Base-by-base conservation (phyloP, 345 rosid species). In the Ceriops zippeliana region DNA sequence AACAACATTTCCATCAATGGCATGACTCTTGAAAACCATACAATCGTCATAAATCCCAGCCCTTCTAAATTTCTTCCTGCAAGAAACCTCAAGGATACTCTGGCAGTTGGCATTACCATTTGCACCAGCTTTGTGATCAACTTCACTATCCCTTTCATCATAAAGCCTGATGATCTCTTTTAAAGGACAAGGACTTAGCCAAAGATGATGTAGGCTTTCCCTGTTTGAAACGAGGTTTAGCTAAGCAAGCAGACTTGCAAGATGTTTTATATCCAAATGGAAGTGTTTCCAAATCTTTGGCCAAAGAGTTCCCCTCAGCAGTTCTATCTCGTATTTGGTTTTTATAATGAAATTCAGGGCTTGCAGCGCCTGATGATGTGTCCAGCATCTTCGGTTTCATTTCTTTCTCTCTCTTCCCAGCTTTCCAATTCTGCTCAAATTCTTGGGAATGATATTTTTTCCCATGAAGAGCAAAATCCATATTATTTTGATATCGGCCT, bases 351-450 rank as follows among this genome's bases (percentile, higher is more conserved):
- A 31, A 34, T 26, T 9, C 63, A 53, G 46, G 75, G 69, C 28
- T 66, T 22, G 30, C 71, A 54, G 66, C 21, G 2, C 46, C 57
- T 57, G 35, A 67, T 19, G 72, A 20, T 31, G 70, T 60, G 67
- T 74, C 78, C 66, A 66, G 65, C 58, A 47, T 62, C 62, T 72
- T 79, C 20, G 24, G 4, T 73, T 76, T 76, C 28, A 56, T 60
- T 64, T 67, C 68, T 70, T 73, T 72, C 74, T 70, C 68, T 68
- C 80, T 81, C 79, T 79, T 83, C 61, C 76, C 69, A 75, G 58
- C 47, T 75, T 81, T 79, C n/a, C 17, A 10, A 63, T 52, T 62
- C 68, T 67, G 70, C 38, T 61, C 62, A 65, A 8, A 9, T 34
- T 67, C 65, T 52, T 72, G 68, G n/a, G 69, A 59, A 70, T 52